Evolutionary conservation across 208 protist species (phyloP).

Genomic region (Crithidia sp.): DNA sequence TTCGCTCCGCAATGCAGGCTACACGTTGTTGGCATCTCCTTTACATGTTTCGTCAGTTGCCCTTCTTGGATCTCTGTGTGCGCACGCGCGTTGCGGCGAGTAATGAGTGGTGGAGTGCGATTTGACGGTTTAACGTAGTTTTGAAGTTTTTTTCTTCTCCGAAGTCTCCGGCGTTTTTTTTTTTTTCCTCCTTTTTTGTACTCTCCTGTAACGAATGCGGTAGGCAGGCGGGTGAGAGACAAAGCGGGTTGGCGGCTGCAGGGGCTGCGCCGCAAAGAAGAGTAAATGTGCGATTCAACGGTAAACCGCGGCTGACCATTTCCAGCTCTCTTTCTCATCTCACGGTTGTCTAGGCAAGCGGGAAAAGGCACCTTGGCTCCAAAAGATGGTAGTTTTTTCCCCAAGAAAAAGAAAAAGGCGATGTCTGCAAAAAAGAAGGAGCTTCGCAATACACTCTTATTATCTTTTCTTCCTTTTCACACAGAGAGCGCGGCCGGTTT

Average conservation of each 20-base stretch:
- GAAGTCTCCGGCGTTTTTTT: not conserved
- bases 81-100: constrained; percentile 3
- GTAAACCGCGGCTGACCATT: too few species aligned
- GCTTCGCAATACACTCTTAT: too few species aligned
- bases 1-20: not conserved
- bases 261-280: too few species aligned
- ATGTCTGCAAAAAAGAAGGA: too few species aligned
- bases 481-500: too few species aligned
- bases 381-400: not conserved
- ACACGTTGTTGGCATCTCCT: not conserved
- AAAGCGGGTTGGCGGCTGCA: too few species aligned
- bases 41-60: not conserved
- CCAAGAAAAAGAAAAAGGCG: not conserved
- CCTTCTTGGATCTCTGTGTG: not conserved
- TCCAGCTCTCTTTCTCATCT: too few species aligned
- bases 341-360: not conserved
- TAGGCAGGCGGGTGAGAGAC: not conserved
- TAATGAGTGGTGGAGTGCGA: not conserved
- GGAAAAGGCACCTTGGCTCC: not conserved
- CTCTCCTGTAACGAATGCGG: not conserved
- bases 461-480: not conserved
- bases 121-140: not conserved
- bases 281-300: too few species aligned
- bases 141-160: not conserved
- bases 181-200: not conserved